These are phyloP conservation scores for Arctium minus DNA, from an alignment of 129 eudicot species.

Conservation along the genomic window DNA sequence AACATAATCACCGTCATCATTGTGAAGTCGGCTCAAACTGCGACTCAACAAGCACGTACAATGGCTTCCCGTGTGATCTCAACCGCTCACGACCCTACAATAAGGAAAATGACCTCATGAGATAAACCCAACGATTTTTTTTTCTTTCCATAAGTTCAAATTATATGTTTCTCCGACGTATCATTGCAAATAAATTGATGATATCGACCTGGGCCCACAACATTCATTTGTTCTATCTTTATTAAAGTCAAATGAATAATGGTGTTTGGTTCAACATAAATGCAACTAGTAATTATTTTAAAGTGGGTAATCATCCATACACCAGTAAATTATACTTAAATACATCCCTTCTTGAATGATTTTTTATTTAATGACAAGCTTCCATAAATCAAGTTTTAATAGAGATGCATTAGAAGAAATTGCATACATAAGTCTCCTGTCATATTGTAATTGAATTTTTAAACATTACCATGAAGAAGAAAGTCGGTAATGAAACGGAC, in stretches of 20 bases:
- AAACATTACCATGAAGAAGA: neutral
- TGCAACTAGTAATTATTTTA: neutral
- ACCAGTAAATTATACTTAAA: neutral
- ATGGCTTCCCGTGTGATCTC: slow-evolving; percentile 56
- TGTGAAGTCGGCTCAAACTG: slow-evolving; percentile 28
- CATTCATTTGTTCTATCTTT: neutral
- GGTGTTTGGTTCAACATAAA: neutral
- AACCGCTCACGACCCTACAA: slow-evolving; percentile 60
- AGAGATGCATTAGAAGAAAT: neutral
- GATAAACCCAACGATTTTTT: neutral
- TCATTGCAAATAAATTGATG: neutral
- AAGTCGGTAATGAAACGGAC: neutral
- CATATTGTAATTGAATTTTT: neutral
- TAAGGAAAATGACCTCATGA: neutral
- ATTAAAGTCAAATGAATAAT: neutral
- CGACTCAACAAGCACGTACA: slow-evolving; percentile 69
- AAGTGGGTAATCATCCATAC: neutral
- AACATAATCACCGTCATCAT: neutral
- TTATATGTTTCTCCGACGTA: neutral
- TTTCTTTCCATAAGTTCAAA: neutral
- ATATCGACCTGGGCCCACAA: neutral
- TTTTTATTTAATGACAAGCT: neutral
- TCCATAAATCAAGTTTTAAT: neutral
- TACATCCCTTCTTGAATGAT: no score
- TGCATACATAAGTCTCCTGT: neutral